Percentiles rank a stretch among this genome's conserved stretches.
Conservation (phyloP, 805 yeast species). For the Candida taoyuanica region DNA sequence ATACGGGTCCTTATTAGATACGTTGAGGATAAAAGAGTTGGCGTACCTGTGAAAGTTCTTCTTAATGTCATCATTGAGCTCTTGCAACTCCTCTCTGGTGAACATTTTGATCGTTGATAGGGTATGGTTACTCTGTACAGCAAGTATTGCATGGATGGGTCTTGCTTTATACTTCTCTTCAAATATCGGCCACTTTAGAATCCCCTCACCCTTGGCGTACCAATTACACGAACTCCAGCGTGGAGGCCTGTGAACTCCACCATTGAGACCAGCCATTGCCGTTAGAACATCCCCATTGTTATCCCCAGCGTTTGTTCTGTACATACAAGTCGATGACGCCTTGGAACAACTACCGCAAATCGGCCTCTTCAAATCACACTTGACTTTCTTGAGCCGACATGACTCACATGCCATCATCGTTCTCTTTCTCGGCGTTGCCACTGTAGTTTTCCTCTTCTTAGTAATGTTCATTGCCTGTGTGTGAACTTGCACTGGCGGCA, state of each 20-base stretch:
- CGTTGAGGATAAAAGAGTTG: conserved; percentile 12
- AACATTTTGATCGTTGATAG: conserved; percentile 13
- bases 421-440: conserved; percentile 11
- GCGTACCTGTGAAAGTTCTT: conserved; percentile 10
- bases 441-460: background rate
- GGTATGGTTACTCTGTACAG: conserved; percentile 5
- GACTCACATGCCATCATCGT: conserved; percentile 33
- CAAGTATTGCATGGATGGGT: conserved; percentile 11
- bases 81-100: conserved; percentile 4
- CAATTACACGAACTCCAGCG: conserved; percentile 22
- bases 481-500: background rate
- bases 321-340: conserved; percentile 16
- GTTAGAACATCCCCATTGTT: conserved; percentile 4
- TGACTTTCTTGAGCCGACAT: conserved; percentile 42
- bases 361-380: conserved; percentile 44
- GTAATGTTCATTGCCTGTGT: background rate
- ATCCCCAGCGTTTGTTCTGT: conserved; percentile 7
- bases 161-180: conserved; percentile 9
- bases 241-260: conserved; percentile 9
- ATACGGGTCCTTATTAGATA: conserved; percentile 23
- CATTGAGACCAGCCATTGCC: conserved; percentile 7
- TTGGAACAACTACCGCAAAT: conserved; percentile 39
- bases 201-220: conserved; percentile 18
- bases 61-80: conserved; percentile 8
- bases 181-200: conserved; percentile 21